Percentiles rank a stretch among this genome's conserved stretches.
Conservation (phyloP, 1,284 basidiomycete species). For the Trichosporon faecale region DNA sequence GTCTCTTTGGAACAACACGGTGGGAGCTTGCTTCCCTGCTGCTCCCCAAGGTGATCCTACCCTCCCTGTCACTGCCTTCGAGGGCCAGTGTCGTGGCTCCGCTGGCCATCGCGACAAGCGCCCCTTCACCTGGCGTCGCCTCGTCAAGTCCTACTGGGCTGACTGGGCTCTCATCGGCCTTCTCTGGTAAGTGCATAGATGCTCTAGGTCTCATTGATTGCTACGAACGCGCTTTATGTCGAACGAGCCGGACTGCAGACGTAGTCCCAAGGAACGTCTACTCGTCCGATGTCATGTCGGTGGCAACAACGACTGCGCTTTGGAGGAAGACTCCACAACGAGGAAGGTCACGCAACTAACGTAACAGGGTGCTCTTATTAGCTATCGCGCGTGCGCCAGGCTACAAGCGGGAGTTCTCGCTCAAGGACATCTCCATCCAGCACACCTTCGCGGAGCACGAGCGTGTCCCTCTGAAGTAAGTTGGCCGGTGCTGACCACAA, state of each 20-base stretch:
- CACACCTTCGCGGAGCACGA: constrained; percentile 75
- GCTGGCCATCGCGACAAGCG: constrained; percentile 4
- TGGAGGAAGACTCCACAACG: neutral
- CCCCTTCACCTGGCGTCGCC: constrained; percentile 15
- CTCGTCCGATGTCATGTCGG: neutral
- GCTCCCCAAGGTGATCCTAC: neutral
- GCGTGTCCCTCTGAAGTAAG: constrained; percentile 67
- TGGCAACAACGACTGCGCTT: neutral
- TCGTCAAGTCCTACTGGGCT: constrained; percentile 40
- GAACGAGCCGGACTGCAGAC: too few species aligned
- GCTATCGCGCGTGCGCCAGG: constrained; percentile 70
- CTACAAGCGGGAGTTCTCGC: constrained; percentile 77
- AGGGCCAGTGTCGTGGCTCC: constrained; percentile 26
- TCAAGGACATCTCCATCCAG: constrained; percentile 68
- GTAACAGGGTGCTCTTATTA: constrained; percentile 62
- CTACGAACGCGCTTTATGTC: neutral
- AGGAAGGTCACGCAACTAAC: neutral
- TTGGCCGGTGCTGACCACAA: neutral
- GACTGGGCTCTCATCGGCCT: constrained; percentile 65
- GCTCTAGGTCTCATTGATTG: neutral
- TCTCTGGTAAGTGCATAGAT: constrained; percentile 65
- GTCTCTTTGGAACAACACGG: constrained; percentile 3
- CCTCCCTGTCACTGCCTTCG: constrained; percentile 1
- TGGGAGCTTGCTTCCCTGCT: constrained; percentile 14
- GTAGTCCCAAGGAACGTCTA: too few species aligned